A percentile compares a stretch with the other conserved stretches of the same genome.
Conservation (phyloP, 2,329 filamentous ascomycete genomes). For the Trichoderma sp. region DNA sequence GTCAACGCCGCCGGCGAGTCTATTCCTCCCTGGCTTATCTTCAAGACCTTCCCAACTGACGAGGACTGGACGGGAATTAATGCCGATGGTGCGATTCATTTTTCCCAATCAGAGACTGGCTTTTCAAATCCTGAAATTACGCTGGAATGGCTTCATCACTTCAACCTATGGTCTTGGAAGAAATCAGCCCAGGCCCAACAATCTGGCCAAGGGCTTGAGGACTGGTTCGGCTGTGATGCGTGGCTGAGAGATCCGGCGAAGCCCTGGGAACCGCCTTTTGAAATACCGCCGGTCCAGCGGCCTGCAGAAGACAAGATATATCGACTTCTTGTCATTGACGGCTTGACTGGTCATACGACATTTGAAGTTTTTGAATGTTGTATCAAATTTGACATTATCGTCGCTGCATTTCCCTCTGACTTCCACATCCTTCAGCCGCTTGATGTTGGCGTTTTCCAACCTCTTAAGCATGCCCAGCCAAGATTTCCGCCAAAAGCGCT, state of each 20-base stretch:
- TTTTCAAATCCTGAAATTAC: neutral
- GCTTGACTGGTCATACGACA: neutral
- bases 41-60: neutral
- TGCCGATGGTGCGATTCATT: neutral
- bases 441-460: neutral
- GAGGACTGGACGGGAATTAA: no score
- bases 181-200: neutral
- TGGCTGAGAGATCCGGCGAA: neutral
- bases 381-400: slow-evolving; percentile 7
- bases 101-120: neutral
- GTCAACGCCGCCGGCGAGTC: neutral
- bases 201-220: neutral
- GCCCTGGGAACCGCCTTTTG: neutral
- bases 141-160: slow-evolving; percentile 3
- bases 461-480: neutral
- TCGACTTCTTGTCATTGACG: neutral
- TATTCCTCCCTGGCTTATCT: neutral
- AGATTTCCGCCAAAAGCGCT: neutral
- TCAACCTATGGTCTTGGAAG: neutral
- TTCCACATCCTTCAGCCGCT: neutral
- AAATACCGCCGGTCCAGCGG: neutral
- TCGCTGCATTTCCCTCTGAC: neutral
- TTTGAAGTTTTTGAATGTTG: neutral
- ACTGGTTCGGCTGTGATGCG: neutral
- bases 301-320: neutral